phyloP scores from a whole-genome alignment of 805 yeast genomes.

The Metschnikowia drakensbergensis region DNA sequence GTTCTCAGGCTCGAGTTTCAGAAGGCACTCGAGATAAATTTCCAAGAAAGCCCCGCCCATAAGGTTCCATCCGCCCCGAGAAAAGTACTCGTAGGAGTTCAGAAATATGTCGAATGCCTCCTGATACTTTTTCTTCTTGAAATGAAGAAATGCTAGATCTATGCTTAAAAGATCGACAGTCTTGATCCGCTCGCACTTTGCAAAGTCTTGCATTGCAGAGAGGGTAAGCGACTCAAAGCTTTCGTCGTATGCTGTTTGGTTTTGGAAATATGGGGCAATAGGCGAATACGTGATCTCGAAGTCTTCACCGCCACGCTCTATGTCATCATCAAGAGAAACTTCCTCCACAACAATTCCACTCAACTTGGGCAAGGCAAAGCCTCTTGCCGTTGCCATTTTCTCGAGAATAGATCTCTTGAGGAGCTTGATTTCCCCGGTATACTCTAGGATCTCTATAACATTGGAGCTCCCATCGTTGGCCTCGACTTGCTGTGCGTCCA shows the following conservation, averaged over 20 bases:
- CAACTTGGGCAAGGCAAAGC: conserved; percentile 8
- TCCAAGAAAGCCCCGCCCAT: conserved; percentile 66
- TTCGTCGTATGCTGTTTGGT: conserved; percentile 20
- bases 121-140: conserved; percentile 51
- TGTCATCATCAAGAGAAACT: conserved; percentile 5
- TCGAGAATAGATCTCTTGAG: conserved; percentile 39
- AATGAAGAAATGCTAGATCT: conserved; percentile 72
- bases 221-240: conserved; percentile 53
- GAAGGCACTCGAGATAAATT: conserved; percentile 66
- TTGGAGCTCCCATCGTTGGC: conserved; percentile 13
- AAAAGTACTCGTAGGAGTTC: conserved; percentile 66
- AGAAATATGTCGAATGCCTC: conserved; percentile 62
- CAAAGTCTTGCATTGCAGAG: conserved; percentile 50
- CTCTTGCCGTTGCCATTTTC: conserved; percentile 10
- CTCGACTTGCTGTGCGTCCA: conserved; percentile 11
- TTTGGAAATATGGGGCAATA: conserved; percentile 12
- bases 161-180: conserved; percentile 70
- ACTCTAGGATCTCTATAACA: conserved; percentile 31
- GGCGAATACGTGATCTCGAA: conserved; percentile 16
- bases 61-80: conserved; percentile 67
- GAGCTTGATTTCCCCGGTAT: conserved; percentile 47
- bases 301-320: background rate
- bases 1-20: conserved; percentile 29
- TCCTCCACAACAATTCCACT: conserved; percentile 5
- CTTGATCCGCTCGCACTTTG: conserved; percentile 51